Evolutionary conservation across 2,329 filamentous ascomycete species (phyloP), one percentile per base, ranked within the genome.

Genomic region (Colletotrichum sp.): DNA sequence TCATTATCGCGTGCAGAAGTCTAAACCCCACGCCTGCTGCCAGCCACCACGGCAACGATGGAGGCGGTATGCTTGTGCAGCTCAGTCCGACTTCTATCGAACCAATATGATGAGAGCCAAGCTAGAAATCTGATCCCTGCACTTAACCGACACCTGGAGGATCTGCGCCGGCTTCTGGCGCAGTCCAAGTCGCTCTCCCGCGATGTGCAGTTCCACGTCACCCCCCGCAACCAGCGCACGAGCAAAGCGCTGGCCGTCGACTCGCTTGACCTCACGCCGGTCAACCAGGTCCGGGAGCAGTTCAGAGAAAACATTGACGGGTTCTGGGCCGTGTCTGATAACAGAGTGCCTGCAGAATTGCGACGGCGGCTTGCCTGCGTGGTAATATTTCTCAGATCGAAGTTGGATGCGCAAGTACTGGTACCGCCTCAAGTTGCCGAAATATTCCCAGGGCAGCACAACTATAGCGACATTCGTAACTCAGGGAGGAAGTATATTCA

Each of bases 401-500:
- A 78, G 8, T 49, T 84, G 18, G 78, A 80, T 34, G 71, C 76
- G 4, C 57, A 79, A n/a, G 74, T 76, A 3, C 72, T 76, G 62
- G 63, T 81, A 9, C 79, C 81, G 0, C 65, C 76, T 2, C 73
- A 76, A 15, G 72, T 84, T 4, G 75, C 80, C 24, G 59, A 57
- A 3, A 34, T 81, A 2, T 75, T 80, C 3, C 77, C 80, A 13
- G 79, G 79, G 1, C 70, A 79, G 0, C 39, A 44, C 6, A 82
- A 80, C 8, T 63, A 78, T 2, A 76, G 80, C 0, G 83, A 84
- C 5, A 49, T 84, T 18, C 75, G 81, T 4, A 82, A 84, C 71
- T 81, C 82, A 0, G 83, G 83, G 0, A 82, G 79, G 32, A 84
- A 84, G 68, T 84, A 84, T 9, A 81, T 84, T 72, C 84, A 84